phyloP scores from a whole-genome alignment of 208 protist genomes.

The Phytomonas francai region DNA sequence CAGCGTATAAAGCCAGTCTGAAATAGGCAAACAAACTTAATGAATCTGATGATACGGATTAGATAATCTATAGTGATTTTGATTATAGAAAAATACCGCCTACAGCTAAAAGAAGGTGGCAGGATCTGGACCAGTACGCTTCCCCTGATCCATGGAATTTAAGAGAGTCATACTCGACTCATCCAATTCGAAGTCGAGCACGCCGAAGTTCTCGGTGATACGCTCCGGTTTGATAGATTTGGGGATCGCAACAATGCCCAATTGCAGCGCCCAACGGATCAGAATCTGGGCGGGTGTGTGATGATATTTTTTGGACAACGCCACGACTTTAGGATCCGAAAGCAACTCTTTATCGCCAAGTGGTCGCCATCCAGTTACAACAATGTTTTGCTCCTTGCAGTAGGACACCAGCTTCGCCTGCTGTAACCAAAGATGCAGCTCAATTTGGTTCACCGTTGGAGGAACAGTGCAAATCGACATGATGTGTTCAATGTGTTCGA shows the following conservation, averaged over 20 bases:
- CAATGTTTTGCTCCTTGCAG: constrained; percentile 65
- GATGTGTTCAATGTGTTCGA: constrained; percentile 42
- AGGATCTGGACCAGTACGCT: constrained; percentile 33
- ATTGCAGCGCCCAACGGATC: constrained; percentile 65
- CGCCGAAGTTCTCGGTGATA: constrained; percentile 83
- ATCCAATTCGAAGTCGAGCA: constrained; percentile 83
- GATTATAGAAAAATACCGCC: background rate
- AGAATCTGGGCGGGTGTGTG: constrained; percentile 58
- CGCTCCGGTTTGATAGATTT: constrained; percentile 72
- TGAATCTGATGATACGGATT: background rate
- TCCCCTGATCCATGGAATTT: constrained; percentile 32
- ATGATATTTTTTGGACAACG: constrained; percentile 50
- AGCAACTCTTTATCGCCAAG: constrained; percentile 53
- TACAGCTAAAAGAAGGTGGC: constrained; percentile 31
- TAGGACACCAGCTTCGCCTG: constrained; percentile 51
- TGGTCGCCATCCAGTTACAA: constrained; percentile 77
- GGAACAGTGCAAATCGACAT: constrained; percentile 51
- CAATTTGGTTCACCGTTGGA: constrained; percentile 89
- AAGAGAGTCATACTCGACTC: constrained; percentile 60
- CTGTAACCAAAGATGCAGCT: constrained; percentile 80
- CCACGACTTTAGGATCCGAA: constrained; percentile 20
- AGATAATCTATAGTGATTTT: background rate
- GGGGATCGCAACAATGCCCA: constrained; percentile 70
- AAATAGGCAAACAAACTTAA: constrained; percentile 7
- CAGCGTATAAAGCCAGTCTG: background rate